Conservation (phyloP, 2,329 filamentous ascomycete genomes). For the Apiospora koreana region DNA sequence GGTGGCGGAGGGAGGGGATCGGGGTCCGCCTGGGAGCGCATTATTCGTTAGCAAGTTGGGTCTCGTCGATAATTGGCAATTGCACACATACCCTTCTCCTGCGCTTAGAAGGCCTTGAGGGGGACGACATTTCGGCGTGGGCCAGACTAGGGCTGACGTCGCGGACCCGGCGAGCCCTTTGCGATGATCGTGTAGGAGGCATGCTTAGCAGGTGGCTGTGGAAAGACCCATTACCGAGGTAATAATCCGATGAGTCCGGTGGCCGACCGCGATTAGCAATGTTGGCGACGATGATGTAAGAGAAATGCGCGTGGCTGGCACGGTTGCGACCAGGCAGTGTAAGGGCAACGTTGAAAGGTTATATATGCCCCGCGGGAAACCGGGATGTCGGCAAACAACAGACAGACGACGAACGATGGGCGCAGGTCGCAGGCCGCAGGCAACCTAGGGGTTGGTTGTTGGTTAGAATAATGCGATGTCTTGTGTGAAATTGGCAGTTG, state of each 20-base stretch:
- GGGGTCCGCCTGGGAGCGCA: slow-evolving; percentile 9
- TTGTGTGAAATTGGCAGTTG: slow-evolving; percentile 2
- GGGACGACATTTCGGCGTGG: slow-evolving; percentile 53
- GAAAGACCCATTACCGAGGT: slow-evolving; percentile 2
- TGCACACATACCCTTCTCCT: slow-evolving; percentile 56
- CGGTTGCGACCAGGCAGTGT: neutral
- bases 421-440: too few relatives aligned
- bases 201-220: slow-evolving; percentile 26
- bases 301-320: slow-evolving; percentile 9
- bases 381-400: neutral
- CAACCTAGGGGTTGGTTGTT: neutral
- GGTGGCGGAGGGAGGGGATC: slow-evolving; percentile 31
- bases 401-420: too few relatives aligned
- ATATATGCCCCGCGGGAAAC: neutral
- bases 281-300: slow-evolving; percentile 5
- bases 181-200: slow-evolving; percentile 40
- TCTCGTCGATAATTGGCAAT: neutral
- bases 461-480: neutral
- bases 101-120: slow-evolving; percentile 63
- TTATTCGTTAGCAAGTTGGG: neutral
- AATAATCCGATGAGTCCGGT: neutral
- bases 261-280: neutral
- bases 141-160: slow-evolving; percentile 34
- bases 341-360: neutral
- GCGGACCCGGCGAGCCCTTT: slow-evolving; percentile 35